These are phyloP conservation scores for Cryptococcus maquisensis DNA, from an alignment of 1,284 basidiomycete species.

Conservation along the genomic window DNA sequence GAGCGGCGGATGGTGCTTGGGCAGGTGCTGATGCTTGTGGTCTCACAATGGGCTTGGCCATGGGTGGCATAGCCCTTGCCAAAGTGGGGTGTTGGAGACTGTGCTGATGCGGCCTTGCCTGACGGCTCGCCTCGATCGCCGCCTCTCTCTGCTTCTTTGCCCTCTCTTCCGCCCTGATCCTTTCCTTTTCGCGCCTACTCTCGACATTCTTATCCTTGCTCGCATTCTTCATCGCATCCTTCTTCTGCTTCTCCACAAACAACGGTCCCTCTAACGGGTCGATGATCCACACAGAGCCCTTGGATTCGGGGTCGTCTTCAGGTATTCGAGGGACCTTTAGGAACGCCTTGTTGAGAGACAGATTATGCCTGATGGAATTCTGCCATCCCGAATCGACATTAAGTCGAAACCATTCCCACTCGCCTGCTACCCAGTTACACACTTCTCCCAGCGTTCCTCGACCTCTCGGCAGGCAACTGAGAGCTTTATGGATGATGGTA, in stretches of 20 bases:
- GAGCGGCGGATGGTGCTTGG: constrained; percentile 6
- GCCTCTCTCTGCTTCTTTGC: constrained; percentile 32
- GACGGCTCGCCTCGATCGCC: constrained; percentile 17
- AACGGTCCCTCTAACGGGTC: constrained; percentile 58
- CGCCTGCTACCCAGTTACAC: constrained; percentile 82
- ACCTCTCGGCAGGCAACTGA: constrained; percentile 53
- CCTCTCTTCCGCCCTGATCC: constrained; percentile 36
- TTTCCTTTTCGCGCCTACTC: constrained; percentile 36
- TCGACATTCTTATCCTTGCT: constrained; percentile 47
- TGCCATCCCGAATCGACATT: constrained; percentile 80
- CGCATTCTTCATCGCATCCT: constrained; percentile 39
- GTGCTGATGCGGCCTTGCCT: constrained; percentile 16
- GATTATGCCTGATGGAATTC: constrained; percentile 87
- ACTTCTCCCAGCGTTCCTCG: constrained; percentile 88
- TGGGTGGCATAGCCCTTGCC: background rate
- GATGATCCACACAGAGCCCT: constrained; percentile 84
- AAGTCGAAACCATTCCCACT: constrained; percentile 82
- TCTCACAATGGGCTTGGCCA: background rate
- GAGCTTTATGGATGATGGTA: constrained; percentile 46
- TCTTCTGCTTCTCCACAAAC: constrained; percentile 46
- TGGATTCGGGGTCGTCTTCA: constrained; percentile 73
- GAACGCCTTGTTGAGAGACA: constrained; percentile 83
- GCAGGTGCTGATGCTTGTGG: constrained; percentile 10
- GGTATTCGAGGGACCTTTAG: constrained; percentile 74
- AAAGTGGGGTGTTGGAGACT: background rate